Evolutionary conservation across 805 yeast species (phyloP), one percentile per base, ranked within the genome.

Genomic region (Maudiozyma turicensis): DNA sequence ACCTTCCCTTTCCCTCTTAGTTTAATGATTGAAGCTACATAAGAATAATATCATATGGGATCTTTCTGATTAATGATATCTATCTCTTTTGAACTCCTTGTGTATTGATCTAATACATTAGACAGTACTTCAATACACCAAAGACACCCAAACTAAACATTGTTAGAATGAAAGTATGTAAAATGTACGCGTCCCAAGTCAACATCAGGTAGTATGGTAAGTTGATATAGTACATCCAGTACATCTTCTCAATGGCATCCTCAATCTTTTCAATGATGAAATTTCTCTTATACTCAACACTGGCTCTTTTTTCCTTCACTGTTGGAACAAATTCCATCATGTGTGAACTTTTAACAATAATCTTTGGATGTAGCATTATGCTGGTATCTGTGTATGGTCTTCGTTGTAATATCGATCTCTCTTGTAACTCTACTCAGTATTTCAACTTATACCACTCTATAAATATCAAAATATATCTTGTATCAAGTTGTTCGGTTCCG

Each of bases 181-280:
- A 53, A 13, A 68, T 54, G 45, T 68, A 68, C 2, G 76, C 72
- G 47, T 72, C 76, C 43, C 64, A 67, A 3, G 65, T 54, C 28
- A 73, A 70, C 74, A 72, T 69, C 47, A 72, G 50, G 50, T 72
- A 72, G 53, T 67, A 72, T 14, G 76, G 76, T 44, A 72, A 53
- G 53, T 72, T 75, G 29, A 72, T 65, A 47, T 72, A 72, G 51
- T 72, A 72, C 45, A 66, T 69, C 76, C 76, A 72, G 52, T 70
- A 72, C 15, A 71, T 50, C 39, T 59, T 61, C 40, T 60, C 61
- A n/a, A 65, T 49, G 28, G 63, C 51, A 38, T 61, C 64, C 47
- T 57, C 64, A 37, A 64, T 48, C 51, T 54, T 60, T 32, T 64
- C 61, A 11, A 45, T 20, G n/a, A 52, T 47, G 14, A 54, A 49